A percentile compares a stretch with the other conserved stretches of the same genome.
Conservation (phyloP, 129 eudicot genomes). For the Glebionis coronaria region DNA sequence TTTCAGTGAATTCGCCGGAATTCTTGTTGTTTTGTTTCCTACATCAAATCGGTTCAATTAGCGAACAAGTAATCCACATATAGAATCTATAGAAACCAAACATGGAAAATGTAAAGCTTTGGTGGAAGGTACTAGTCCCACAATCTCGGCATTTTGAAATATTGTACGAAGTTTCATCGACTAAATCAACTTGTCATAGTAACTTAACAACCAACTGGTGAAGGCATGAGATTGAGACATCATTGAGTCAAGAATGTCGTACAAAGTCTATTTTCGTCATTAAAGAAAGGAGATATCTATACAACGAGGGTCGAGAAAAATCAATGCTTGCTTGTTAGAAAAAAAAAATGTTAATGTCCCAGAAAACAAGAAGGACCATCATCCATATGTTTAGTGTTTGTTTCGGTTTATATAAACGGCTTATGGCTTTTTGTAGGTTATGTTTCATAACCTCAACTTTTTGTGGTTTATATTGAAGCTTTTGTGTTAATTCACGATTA, state of each 20-base stretch:
- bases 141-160: constrained; percentile 95
- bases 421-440: no score
- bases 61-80: background rate
- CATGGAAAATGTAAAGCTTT: constrained; percentile 38
- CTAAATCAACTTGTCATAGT: constrained; percentile 44
- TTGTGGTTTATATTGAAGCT: no score
- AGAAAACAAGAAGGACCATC: background rate
- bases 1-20: constrained; percentile 82
- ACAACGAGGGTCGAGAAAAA: constrained; percentile 17
- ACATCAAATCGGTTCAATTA: background rate
- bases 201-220: background rate
- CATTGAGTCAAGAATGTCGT: no score
- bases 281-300: constrained; percentile 58
- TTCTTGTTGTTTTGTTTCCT: constrained; percentile 44
- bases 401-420: no score
- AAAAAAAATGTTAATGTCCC: no score
- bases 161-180: constrained; percentile 46
- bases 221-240: constrained; percentile 24
- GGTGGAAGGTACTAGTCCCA: constrained; percentile 54
- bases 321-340: background rate
- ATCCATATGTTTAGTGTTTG: constrained; percentile 10
- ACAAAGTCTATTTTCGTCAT: constrained; percentile 54
- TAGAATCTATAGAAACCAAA: background rate
- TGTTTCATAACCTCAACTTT: no score
- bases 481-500: no score